These are phyloP conservation scores for Antarctomyces pellizariae DNA, from an alignment of 495 filamentous ascomycete genomes.

Conservation along the genomic window DNA sequence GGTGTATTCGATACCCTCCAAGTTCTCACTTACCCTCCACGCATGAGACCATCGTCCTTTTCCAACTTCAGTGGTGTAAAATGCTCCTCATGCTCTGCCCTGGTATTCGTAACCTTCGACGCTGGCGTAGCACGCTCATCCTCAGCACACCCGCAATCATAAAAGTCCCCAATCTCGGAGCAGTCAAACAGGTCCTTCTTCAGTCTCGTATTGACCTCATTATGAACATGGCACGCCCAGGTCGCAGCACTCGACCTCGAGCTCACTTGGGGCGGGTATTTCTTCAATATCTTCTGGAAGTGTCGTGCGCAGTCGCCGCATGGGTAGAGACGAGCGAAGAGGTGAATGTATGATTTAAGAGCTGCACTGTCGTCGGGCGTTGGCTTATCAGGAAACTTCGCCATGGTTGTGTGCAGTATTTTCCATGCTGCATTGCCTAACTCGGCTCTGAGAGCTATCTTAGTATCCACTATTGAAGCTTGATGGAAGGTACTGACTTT, in stretches of 20 bases:
- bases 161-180: conserved; percentile 68
- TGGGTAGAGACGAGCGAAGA: conserved; percentile 84
- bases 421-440: conserved; percentile 78
- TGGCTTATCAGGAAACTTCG: conserved; percentile 73
- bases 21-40: not conserved
- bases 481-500: conserved; percentile 30
- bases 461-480: conserved; percentile 6
- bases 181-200: conserved; percentile 73
- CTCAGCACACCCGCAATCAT: conserved; percentile 87
- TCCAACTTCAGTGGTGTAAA: conserved; percentile 15
- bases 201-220: conserved; percentile 75
- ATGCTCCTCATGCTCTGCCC: conserved; percentile 3
- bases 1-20: too few relatives aligned
- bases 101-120: conserved; percentile 10
- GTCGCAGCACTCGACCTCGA: conserved; percentile 62
- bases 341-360: conserved; percentile 60
- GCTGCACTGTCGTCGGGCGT: conserved; percentile 64
- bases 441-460: conserved; percentile 36
- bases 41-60: conserved; percentile 12
- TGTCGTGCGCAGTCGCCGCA: conserved; percentile 88
- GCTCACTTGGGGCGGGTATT: conserved; percentile 80
- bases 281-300: conserved; percentile 58
- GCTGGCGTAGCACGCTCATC: conserved; percentile 28
- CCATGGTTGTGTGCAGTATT: conserved; percentile 87
- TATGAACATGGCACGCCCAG: conserved; percentile 91